Base-by-base conservation (phyloP, 108 stramenopile genomes). In the Schizochytrium sp. region DNA sequence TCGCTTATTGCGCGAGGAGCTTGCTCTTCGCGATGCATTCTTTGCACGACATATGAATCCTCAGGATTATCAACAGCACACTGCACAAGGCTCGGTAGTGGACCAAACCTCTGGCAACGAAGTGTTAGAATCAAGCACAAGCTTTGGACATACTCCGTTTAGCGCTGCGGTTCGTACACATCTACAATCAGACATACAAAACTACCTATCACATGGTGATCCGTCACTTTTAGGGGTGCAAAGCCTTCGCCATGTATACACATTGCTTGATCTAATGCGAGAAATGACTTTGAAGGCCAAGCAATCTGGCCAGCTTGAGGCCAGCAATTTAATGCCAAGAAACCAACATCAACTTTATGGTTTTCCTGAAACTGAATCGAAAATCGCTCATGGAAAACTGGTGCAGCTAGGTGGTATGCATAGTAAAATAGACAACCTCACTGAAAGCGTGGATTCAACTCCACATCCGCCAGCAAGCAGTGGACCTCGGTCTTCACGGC, bases 1-100 rank as follows among this genome's bases (percentile, higher is more conserved):
- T 17, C 73, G 55, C 60, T 15, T n/a, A 45, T 72, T 91, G 3
- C 64, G 73, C 12, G 42, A 49, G 41, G 92, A 92, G 64, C 89
- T 92, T 10, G 90, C 91, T 5, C 55, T 90, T 13, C 87, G 87
- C 19, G 91, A 88, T 8, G 60, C 41, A 28, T 28, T 28, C 3
- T 58, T 60, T 3, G 7, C 7, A n/a, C 5, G 19, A 1, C 55
- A 7, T 3, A 28, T 56, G 2, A 8, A 15, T 1, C 7, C 47
- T 12, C 49, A 69, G 64, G 28, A 28, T 28, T 28, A 28, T 0
- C 28, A 28, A 28, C 28, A 28, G 0, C 28, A 28, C 28, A 28
- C 28, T 28, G 28, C 28, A 28, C 28, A 28, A 28, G 28, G 28
- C 28, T 28, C 28, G 28, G 28, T 28, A 28, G 28, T 28, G 28